These are phyloP conservation scores for Cryphonectria japonica DNA, from an alignment of 2,329 filamentous ascomycete species.

Conservation along the genomic window DNA sequence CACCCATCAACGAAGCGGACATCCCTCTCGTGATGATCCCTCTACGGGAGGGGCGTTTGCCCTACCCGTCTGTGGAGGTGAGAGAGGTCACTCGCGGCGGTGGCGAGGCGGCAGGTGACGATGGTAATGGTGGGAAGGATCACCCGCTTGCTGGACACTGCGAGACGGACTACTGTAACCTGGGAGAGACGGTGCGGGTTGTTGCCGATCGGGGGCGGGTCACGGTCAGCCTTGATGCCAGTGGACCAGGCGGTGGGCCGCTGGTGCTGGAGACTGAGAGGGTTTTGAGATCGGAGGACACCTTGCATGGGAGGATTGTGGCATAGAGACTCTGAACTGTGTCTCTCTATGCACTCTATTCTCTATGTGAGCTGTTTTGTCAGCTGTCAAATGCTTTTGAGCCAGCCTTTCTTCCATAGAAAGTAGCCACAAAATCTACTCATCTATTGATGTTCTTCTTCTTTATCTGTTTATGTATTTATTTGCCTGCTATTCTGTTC, in stretches of 20 bases:
- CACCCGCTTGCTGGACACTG: conserved; percentile 52
- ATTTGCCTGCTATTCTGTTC: not conserved
- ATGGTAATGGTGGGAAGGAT: conserved; percentile 32
- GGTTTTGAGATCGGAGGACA: conserved; percentile 31
- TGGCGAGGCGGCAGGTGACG: conserved; percentile 20
- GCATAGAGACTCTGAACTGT: conserved; percentile 33
- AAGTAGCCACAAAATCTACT: not conserved
- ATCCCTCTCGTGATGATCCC: conserved; percentile 80
- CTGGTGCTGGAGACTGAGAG: conserved; percentile 67
- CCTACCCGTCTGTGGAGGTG: conserved; percentile 80
- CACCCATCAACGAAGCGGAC: conserved; percentile 54
- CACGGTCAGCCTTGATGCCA: conserved; percentile 73
- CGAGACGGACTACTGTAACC: conserved; percentile 80
- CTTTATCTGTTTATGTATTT: not conserved
- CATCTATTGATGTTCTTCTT: not conserved
- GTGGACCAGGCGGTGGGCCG: conserved; percentile 66
- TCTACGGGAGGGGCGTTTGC: conserved; percentile 74
- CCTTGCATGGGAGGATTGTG: conserved; percentile 41
- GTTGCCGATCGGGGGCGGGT: conserved; percentile 71
- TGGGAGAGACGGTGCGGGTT: conserved; percentile 77
- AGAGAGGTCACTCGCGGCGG: conserved; percentile 53
- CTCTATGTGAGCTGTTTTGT: not conserved
- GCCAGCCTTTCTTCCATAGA: not conserved
- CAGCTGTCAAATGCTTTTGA: not conserved
- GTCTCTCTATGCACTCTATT: not conserved